Evolutionary conservation across 345 rosid species (phyloP).

Genomic region (Euphorbia peplus): DNA sequence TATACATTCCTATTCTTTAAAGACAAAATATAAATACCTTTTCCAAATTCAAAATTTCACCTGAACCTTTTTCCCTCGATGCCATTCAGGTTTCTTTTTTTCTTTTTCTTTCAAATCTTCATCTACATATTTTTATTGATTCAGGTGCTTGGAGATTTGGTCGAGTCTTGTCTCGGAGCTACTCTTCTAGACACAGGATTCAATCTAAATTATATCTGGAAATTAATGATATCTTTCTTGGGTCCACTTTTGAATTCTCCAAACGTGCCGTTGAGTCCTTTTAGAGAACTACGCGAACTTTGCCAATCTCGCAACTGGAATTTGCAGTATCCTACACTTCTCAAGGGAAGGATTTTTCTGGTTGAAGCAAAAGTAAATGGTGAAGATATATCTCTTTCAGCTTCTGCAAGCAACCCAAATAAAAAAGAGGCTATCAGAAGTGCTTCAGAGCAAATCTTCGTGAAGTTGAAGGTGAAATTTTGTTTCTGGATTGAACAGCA

Average conservation of each 20-base stretch:
- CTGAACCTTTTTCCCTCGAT: no score
- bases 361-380: slow-evolving; percentile 50
- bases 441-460: slow-evolving; percentile 49
- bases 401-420: slow-evolving; percentile 49
- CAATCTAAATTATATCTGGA: slow-evolving; percentile 66
- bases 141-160: slow-evolving; percentile 90
- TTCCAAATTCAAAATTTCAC: no score
- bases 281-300: slow-evolving; percentile 66
- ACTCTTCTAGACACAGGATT: slow-evolving; percentile 78
- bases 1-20: no score
- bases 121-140: slow-evolving; percentile 12
- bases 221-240: slow-evolving; percentile 59
- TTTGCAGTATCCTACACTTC: slow-evolving; percentile 24
- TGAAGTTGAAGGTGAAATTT: slow-evolving; percentile 57
- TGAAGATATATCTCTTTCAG: slow-evolving; percentile 31
- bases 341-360: slow-evolving; percentile 39
- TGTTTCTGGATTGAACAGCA: neutral
- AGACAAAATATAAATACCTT: no score
- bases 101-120: neutral
- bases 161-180: slow-evolving; percentile 84
- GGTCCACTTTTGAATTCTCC: slow-evolving; percentile 59
- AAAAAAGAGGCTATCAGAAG: slow-evolving; percentile 53
- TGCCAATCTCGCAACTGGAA: slow-evolving; percentile 61
- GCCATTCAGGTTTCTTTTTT: neutral
- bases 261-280: slow-evolving; percentile 58